Evolutionary conservation across 345 rosid species (phyloP), one percentile per base, ranked within the genome.

Genomic region (Capsella bursapastoris): DNA sequence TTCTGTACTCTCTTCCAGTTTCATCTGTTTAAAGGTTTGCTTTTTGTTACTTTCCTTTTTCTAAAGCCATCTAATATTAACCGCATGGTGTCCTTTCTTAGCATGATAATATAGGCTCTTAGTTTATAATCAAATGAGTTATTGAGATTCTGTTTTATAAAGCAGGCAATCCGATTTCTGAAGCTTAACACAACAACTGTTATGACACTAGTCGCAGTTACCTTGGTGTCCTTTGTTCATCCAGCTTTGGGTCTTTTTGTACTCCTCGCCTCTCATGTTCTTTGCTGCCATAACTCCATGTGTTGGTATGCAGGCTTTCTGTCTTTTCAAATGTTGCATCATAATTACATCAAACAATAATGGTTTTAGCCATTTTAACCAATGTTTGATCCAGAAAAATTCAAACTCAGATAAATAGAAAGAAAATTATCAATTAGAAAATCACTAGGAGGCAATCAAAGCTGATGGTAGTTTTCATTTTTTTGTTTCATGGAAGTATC

Each of bases 231-330:
- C 80, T 78, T 90, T 63, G 86, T 95, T 73, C 99, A 92, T 82
- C 98, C 98, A 5, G 94, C 97, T 4, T 80, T 95, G 83, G 97
- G 98, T 79, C 84, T 95, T 64, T 82, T 85, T 64, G 74, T 86
- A 67, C 89, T 90, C 71, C 79, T 89, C 9, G 79, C 79, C 32
- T 83, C 82, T 71, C 92, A 92, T 81, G 91, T 84, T 58, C 68
- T 86, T 18, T 82, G 90, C 81, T 92, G 94, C 82, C 94, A 95
- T 81, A 78, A 64, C 78, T 86, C 97, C 32, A 72, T 95, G 75
- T 90, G 87, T 92, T 86, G 91, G 99, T 91, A 78, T 48, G 65
- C 51, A 78, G 32, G 34, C 68, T 57, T 55, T 22, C 32, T 37
- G 10, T 55, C 28, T 40, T 66, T 57, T 28, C 27, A 61, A 32